Conservation (phyloP, 2,329 filamentous ascomycete species). For the Seiridium unicorne region DNA sequence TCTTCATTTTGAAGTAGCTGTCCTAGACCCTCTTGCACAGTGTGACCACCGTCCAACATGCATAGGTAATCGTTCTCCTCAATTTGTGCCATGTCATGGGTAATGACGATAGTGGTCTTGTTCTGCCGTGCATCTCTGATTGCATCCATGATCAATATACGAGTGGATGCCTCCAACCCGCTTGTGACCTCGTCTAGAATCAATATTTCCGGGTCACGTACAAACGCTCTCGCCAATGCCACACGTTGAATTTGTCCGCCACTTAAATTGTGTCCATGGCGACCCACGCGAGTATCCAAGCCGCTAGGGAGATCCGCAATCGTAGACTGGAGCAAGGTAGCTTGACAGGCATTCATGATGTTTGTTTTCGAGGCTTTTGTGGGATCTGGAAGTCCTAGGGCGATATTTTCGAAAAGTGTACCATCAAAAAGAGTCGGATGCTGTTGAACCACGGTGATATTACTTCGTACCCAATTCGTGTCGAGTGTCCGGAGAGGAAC, state of each 20-base stretch:
- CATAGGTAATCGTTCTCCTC: slow-evolving; percentile 72
- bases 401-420: slow-evolving; percentile 74
- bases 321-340: slow-evolving; percentile 68
- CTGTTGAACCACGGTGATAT: slow-evolving; percentile 82
- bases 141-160: slow-evolving; percentile 67
- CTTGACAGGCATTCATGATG: slow-evolving; percentile 60
- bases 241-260: slow-evolving; percentile 84
- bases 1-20: slow-evolving; percentile 29
- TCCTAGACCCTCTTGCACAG: slow-evolving; percentile 69
- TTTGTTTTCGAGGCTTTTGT: slow-evolving; percentile 48
- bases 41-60: slow-evolving; percentile 66
- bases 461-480: slow-evolving; percentile 69
- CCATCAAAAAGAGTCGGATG: slow-evolving; percentile 79
- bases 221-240: slow-evolving; percentile 72
- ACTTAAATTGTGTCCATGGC: slow-evolving; percentile 69
- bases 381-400: slow-evolving; percentile 60
- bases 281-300: slow-evolving; percentile 69
- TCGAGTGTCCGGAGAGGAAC: slow-evolving; percentile 61
- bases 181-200: slow-evolving; percentile 89
- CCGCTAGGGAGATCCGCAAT: slow-evolving; percentile 67
- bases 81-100: slow-evolving; percentile 83
- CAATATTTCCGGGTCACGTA: slow-evolving; percentile 76
- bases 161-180: slow-evolving; percentile 74
- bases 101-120: slow-evolving; percentile 91
- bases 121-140: slow-evolving; percentile 74